Evolutionary conservation across 2,329 filamentous ascomycete species (phyloP), one percentile per base, ranked within the genome.

Genomic region (Tolypocladium nubicola): DNA sequence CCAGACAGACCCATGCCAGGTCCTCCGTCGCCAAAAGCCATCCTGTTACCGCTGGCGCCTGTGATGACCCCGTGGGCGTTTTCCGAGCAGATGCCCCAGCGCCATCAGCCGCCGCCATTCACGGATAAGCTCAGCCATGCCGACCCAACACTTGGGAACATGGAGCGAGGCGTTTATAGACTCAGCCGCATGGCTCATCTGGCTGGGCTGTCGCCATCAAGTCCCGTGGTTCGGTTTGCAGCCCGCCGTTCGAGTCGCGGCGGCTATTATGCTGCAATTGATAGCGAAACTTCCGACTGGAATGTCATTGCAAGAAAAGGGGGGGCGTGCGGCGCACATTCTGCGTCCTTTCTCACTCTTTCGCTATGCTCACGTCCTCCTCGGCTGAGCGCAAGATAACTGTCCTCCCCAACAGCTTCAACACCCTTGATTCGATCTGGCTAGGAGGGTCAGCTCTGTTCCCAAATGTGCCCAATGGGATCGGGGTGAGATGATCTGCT

Each of bases 101-200:
- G 59, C 61, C 64, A 63, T 60, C 59, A 66, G 66, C 67, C 65
- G 65, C 62, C 62, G 65, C 67, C 66, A 68, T 68, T 57, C 56
- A 66, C 66, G 67, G 66, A 67, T 67, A 68, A 62, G 65, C 61
- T 66, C 65, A 69, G 67, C 67, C 65, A 69, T 67, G 65, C 65
- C 64, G 67, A 67, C 67, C 67, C 65, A 69, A 55, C 58, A 61
- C 60, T 60, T 67, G 66, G 67, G 64, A 65, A 66, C 65, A 61
- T 63, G 59, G 47, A 62, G 62, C 53, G 65, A 66, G 66, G 65
- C 64, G 63, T 43, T 64, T 61, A 59, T 59, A 60, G 58, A 33
- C 52, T 35, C 53, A 54, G 53, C 38, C 38, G 53, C 39, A 37
- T 43, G 26, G 23, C 14, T 16, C 6, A 14, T 23, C 43, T 8